Percentiles rank a stretch among this genome's conserved stretches.
Evolutionary conservation across 2,329 filamentous ascomycete genomes (phyloP).

Genomic region (Trichoderma pleuroti): DNA sequence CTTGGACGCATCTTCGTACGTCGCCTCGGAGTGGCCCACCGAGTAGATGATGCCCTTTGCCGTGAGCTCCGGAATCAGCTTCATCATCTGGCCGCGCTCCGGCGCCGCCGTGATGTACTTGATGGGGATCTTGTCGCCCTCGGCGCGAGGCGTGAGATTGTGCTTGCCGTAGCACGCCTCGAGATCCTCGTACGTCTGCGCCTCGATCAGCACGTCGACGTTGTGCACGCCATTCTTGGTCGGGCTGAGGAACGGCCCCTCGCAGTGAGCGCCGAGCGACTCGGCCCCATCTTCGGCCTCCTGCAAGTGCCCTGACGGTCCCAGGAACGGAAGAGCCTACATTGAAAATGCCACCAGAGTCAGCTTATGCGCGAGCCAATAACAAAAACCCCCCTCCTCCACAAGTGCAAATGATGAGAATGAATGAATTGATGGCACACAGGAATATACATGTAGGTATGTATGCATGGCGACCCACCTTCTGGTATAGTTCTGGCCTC

Average conservation of each 20-base stretch:
- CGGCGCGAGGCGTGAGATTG: conserved; percentile 53
- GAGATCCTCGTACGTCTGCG: conserved; percentile 61
- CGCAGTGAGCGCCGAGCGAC: conserved; percentile 84
- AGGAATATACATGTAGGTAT: background rate
- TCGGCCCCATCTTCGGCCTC: conserved; percentile 69
- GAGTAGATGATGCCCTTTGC: conserved; percentile 68
- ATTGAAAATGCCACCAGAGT: conserved; percentile 11
- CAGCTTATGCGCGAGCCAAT: background rate
- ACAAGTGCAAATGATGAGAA: background rate
- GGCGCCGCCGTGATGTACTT: conserved; percentile 85
- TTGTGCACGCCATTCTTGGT: conserved; percentile 87
- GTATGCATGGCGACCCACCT: conserved; percentile 44
- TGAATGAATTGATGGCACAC: background rate
- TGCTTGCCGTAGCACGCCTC: conserved; percentile 67
- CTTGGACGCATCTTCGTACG: conserved; percentile 73
- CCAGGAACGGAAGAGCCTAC: conserved; percentile 71
- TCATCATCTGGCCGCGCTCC: conserved; percentile 68
- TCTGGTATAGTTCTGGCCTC: conserved; percentile 74
- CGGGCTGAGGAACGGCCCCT: conserved; percentile 82
- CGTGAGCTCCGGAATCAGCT: conserved; percentile 64
- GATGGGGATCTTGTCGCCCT: conserved; percentile 47
- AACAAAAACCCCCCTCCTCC: background rate
- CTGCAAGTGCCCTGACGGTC: conserved; percentile 62
- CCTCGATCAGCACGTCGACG: conserved; percentile 64
- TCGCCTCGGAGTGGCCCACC: conserved; percentile 83